Evolutionary conservation across 176 grass and related monocot genomes (phyloP).

Genomic region (Sorghum bicolor): DNA sequence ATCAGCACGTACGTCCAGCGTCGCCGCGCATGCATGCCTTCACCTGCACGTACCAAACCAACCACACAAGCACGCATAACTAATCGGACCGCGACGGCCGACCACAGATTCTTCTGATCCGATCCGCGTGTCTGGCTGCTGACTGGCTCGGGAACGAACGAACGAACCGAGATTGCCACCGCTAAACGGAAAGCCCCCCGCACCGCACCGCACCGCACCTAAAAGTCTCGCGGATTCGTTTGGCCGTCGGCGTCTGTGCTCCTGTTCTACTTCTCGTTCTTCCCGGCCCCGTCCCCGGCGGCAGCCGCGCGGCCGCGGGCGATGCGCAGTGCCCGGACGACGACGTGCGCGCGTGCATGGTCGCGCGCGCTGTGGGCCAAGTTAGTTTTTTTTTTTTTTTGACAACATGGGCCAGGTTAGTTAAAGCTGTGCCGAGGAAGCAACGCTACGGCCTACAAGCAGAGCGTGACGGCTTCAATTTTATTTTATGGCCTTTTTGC

Average conservation of each 20-base stretch:
- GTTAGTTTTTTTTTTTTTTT: too few species aligned
- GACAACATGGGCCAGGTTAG: constrained; percentile 15
- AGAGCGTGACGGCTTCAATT: neutral
- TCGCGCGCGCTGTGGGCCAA: neutral
- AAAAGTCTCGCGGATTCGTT: constrained; percentile 17
- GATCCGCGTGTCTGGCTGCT: too few species aligned
- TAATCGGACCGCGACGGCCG: constrained; percentile 4
- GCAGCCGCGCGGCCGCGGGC: neutral
- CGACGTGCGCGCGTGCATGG: neutral
- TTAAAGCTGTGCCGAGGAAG: constrained; percentile 34
- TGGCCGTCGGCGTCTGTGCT: constrained; percentile 19
- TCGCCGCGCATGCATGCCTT: constrained; percentile 19
- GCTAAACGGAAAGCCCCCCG: neutral
- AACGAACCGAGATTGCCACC: neutral
- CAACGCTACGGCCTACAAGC: neutral
- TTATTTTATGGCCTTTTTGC: neutral
- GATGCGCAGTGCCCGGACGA: neutral
- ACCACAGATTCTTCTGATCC: neutral
- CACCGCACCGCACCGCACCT: neutral
- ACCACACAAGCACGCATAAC: neutral
- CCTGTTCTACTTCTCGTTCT: too few species aligned
- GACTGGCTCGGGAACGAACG: too few species aligned
- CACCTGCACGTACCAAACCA: constrained; percentile 13
- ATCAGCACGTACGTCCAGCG: neutral
- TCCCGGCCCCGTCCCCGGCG: neutral